Evolutionary conservation across 768 basidiomycete genomes (phyloP), one percentile per base, ranked within the genome.

Genomic region (Leccinellum rugosiceps): DNA sequence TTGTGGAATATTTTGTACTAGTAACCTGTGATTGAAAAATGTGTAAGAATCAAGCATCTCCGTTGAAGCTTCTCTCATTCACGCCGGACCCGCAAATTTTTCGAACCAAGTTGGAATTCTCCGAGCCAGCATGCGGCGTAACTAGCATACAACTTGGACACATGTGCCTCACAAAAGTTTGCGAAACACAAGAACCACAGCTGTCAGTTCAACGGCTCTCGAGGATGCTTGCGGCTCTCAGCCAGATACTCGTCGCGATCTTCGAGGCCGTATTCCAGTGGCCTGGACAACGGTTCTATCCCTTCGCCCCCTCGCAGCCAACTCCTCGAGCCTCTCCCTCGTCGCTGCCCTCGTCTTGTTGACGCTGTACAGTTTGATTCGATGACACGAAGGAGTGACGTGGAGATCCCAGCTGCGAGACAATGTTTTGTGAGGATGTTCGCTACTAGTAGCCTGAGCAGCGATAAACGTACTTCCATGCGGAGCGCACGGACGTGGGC

Each of bases 331-430:
- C 26, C 81, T 74, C 55, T 64, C 61, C n/a, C 73, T 75, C 3
- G 82, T 82, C 15, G 72, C 75, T 1, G 76, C 74, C 48, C 65
- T 70, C 3, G 75, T 65, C 50, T 57, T 74, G 65, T 82, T 82
- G 55, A 84, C 78, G 61, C 79, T 80, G 69, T 80, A 82, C 2
- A 84, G 46, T 65, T 81, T 81, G 72, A 84, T 78, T 26, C 81
- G 77, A 55, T 83, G 81, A 56, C 71, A 75, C 1, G 80, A 81
- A 14, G 80, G 82, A 1, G 81, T 82, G 46, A 82, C 80, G 56
- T 83, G 81, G 28, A 79, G 71, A 55, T 78, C 79, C 79, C 79
- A 80, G 65, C 78, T 81, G 63, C 31, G 38, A 41, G 38, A n/a
- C 38, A 41, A n/a, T n/a, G 9, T 41, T 41, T 41, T n/a, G n/a